Evolutionary conservation across 1,284 basidiomycete species (phyloP).

Genomic region (Trametes pubescens): DNA sequence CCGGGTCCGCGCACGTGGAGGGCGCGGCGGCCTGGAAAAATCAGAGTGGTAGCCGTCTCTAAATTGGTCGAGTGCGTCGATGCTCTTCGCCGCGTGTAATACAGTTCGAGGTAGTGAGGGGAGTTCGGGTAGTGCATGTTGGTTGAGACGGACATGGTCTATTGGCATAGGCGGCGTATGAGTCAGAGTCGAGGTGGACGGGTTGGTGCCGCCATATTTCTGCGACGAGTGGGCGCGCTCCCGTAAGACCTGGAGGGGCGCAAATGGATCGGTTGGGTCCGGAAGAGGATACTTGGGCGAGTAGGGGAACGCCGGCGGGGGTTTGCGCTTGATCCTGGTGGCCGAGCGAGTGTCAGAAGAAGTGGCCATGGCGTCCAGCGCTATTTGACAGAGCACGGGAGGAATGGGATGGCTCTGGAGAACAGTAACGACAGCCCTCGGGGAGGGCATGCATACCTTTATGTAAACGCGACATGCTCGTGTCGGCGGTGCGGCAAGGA

Average conservation of each 20-base stretch:
- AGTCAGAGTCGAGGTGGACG: constrained; percentile 28
- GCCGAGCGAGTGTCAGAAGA: constrained; percentile 21
- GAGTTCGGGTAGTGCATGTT: constrained; percentile 14
- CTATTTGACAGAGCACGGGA: constrained; percentile 17
- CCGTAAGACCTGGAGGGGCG: constrained; percentile 59
- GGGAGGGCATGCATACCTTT: constrained; percentile 22
- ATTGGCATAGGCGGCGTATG: constrained; percentile 24
- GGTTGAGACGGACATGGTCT: constrained; percentile 15
- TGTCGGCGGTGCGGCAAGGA: constrained; percentile 26
- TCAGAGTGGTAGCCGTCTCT: constrained; percentile 41
- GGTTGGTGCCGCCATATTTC: constrained; percentile 32
- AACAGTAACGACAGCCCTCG: constrained; percentile 16
- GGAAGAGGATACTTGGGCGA: constrained; percentile 57
- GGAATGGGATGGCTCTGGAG: constrained; percentile 18
- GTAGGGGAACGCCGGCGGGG: constrained; percentile 52
- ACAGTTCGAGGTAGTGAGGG: constrained; percentile 24
- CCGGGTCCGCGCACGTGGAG: constrained; percentile 37
- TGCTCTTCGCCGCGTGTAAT: constrained; percentile 27
- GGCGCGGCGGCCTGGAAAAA: constrained; percentile 34
- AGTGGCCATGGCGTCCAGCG: constrained; percentile 32
- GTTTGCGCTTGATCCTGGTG: constrained; percentile 54
- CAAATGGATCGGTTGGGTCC: constrained; percentile 63
- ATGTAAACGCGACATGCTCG: constrained; percentile 31
- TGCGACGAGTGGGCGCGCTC: constrained; percentile 45
- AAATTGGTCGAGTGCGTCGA: constrained; percentile 30